Conservation (phyloP, 179 eudicot species). For the Amaranthus tricolor region DNA sequence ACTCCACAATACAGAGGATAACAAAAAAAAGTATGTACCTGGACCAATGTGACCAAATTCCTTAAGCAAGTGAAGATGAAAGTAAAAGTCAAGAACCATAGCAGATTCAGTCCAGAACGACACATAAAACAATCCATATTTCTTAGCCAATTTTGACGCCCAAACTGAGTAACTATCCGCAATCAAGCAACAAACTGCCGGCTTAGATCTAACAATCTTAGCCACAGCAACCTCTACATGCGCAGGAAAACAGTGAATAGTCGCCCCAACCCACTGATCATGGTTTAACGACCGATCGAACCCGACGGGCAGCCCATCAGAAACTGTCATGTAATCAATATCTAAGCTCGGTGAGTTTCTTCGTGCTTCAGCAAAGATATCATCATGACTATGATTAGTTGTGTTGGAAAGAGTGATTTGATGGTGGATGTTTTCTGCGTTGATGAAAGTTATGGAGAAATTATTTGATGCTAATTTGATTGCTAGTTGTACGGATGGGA, state of each 20-base stretch:
- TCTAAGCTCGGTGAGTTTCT: slow-evolving; percentile 43
- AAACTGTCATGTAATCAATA: slow-evolving; percentile 47
- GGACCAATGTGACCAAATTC: slow-evolving; percentile 33
- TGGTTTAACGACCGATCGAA: slow-evolving; percentile 31
- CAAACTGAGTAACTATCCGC: slow-evolving; percentile 36
- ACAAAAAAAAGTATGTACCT: slow-evolving; percentile 3
- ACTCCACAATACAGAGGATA: neutral
- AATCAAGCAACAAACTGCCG: slow-evolving; percentile 23
- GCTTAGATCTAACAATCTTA: slow-evolving; percentile 10
- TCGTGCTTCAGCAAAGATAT: slow-evolving; percentile 41
- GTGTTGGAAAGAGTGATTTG: slow-evolving; percentile 34
- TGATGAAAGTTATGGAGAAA: slow-evolving; percentile 66
- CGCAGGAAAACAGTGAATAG: slow-evolving; percentile 42
- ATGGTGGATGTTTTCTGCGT: slow-evolving; percentile 54
- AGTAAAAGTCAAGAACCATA: slow-evolving; percentile 31
- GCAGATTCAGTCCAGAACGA: slow-evolving; percentile 47
- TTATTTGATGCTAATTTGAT: slow-evolving; percentile 66
- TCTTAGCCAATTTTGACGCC: slow-evolving; percentile 28
- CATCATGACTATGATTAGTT: neutral
- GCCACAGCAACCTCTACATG: slow-evolving; percentile 38
- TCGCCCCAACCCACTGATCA: slow-evolving; percentile 27
- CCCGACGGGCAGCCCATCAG: slow-evolving; percentile 36
- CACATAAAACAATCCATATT: slow-evolving; percentile 30
- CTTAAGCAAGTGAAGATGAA: slow-evolving; percentile 30
- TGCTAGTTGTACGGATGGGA: slow-evolving; percentile 61